Evolutionary conservation across 768 basidiomycete genomes (phyloP), one percentile per base, ranked within the genome.

Genomic region (Leucocoprinus birnbaumii): DNA sequence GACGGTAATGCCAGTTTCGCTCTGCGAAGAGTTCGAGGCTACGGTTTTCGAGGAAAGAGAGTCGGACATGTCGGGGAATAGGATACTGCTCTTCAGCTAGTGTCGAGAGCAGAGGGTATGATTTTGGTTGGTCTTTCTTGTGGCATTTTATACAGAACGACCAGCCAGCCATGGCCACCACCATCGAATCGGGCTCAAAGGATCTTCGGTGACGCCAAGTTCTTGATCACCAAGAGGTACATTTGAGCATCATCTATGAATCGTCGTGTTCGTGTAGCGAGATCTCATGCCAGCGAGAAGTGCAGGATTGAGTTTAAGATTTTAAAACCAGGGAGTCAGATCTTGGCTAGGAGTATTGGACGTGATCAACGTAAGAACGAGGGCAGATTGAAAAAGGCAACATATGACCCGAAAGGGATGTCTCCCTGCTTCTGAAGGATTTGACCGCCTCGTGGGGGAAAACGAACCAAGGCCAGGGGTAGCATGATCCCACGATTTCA

Each of bases 131-230:
- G 22, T 18, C 18, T 55, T 49, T 49, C 54, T 48, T 48, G 45
- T 48, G 16, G 51, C 51, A 48, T 60, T 67, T 71, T 73, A 73
- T 73, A 71, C 60, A 52, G 53, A 58, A 38, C 58, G 43, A 52
- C 59, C 54, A 63, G 66, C 56, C 60, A 60, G 58, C 48, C 55
- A 61, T 61, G 58, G 55, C 60, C 9, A 38, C 16, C 61, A 58
- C 57, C 38, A 58, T 54, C 63, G 63, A 58, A 65, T 61, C 57
- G 62, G 66, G 59, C 16, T 5, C 53, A 59, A 62, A 55, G 50
- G 61, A 65, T 66, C 62, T 65, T 64, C 63, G 60, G n/a, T n/a
- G n/a, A n/a, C 61, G 58, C 31, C 31, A 31, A 55, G 51, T 64
- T 65, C 57, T 64, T 27, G 53, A 59, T 64, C 67, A 61, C 57